Percentiles rank a stretch among this genome's conserved stretches.
phyloP scores from a whole-genome alignment of 352 stramenopile species.

The Bremia lactucae region DNA sequence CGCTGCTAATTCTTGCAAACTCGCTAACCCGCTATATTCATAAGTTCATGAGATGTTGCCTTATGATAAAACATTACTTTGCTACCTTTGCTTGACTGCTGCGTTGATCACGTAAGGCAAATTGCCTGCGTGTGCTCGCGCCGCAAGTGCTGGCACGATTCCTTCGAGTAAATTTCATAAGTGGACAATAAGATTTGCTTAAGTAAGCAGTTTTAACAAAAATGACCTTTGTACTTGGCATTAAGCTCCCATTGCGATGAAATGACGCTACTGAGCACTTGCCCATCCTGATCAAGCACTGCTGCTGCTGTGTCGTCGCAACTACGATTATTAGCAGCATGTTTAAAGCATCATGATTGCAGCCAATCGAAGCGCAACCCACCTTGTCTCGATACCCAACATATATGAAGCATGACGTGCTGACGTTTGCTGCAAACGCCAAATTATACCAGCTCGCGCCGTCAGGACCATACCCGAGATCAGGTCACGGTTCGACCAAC shows the following conservation, averaged over 20 bases:
- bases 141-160: constrained; percentile 93
- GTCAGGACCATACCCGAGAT: too few species aligned
- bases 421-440: background rate
- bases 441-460: too few species aligned
- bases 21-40: constrained; percentile 40
- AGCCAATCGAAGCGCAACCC: background rate
- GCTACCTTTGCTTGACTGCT: constrained; percentile 82
- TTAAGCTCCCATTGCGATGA: constrained; percentile 90
- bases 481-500: too few species aligned
- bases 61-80: background rate
- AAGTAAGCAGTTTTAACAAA: too few species aligned
- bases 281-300: constrained; percentile 83
- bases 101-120: constrained; percentile 90
- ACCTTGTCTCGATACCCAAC: constrained; percentile 91
- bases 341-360: background rate
- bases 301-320: constrained; percentile 92
- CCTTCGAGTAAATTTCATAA: constrained; percentile 32
- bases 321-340: constrained; percentile 20
- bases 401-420: constrained; percentile 52
- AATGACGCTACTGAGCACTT: constrained; percentile 88
- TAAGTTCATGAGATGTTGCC: background rate
- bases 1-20: constrained; percentile 83
- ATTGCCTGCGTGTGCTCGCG: constrained; percentile 89
- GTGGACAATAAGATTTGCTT: background rate
- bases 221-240: constrained; percentile 67